phyloP scores from a whole-genome alignment of 805 yeast genomes.

The Sugiyamaella mastotermitis region DNA sequence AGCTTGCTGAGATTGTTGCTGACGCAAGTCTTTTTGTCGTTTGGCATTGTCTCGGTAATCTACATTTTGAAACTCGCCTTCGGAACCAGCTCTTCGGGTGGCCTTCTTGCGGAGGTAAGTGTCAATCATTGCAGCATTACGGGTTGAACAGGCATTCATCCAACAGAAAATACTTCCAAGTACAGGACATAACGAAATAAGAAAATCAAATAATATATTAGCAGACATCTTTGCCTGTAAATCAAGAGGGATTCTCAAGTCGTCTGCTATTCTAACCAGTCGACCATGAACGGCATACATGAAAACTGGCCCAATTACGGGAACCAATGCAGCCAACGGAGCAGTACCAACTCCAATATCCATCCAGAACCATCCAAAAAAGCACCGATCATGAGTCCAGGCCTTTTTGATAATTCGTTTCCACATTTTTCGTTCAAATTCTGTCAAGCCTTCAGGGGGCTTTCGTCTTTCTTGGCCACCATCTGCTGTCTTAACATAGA shows the following conservation, averaged over 20 bases:
- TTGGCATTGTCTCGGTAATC: slow-evolving; percentile 2
- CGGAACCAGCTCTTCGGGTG: slow-evolving; percentile 13
- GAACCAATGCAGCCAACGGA: slow-evolving; percentile 65
- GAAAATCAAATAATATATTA: slow-evolving; percentile 66
- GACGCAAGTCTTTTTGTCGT: slow-evolving; percentile 3
- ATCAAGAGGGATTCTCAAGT: slow-evolving; percentile 51
- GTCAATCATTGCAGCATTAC: slow-evolving; percentile 81
- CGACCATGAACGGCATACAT: slow-evolving; percentile 78
- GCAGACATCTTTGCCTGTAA: slow-evolving; percentile 66
- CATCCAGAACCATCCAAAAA: slow-evolving; percentile 61
- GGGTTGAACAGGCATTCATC: slow-evolving; percentile 79
- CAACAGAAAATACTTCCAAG: slow-evolving; percentile 74
- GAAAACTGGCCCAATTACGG: slow-evolving; percentile 75
- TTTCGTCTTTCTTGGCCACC: slow-evolving; percentile 53
- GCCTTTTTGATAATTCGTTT: slow-evolving; percentile 68
- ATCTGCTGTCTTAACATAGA: slow-evolving; percentile 31
- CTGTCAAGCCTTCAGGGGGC: slow-evolving; percentile 52
- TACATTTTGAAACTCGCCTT: slow-evolving; percentile 16
- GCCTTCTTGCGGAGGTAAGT: slow-evolving; percentile 32
- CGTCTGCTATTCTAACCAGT: slow-evolving; percentile 54
- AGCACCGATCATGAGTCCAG: slow-evolving; percentile 81
- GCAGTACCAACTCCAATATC: slow-evolving; percentile 77
- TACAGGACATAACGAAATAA: slow-evolving; percentile 73
- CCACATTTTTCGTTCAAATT: slow-evolving; percentile 63
- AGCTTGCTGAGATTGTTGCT: neutral